Evolutionary conservation across 371 early-diverging fungal genomes (phyloP), one percentile per base, ranked within the genome.

Genomic region (Circinella minor): DNA sequence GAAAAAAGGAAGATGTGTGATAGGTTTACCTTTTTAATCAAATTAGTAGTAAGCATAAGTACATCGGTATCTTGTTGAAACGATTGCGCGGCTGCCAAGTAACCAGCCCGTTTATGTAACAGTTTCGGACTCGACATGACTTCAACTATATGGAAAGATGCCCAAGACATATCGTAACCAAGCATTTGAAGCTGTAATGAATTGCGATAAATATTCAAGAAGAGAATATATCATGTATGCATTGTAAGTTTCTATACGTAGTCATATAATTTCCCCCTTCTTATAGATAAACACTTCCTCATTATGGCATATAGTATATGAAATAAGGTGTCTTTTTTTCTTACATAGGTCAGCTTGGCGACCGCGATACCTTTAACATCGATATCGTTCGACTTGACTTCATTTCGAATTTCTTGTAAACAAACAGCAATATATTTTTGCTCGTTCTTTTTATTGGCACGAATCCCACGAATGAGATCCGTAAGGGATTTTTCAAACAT

Each of bases 151-250:
- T 97, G 95, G 74, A 98, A 98, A 0, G 93, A 91, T 0, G 98
- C 97, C 98, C 98, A 98, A 4, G 90, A 89, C 94, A 95, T 95
- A 74, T 96, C 96, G 70, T 96, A 97, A 4, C 99, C 98, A 34
- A 96, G 87, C 96, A 97, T 97, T 85, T 97, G 96, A 38, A 98
- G 88, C 93, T 95, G 81, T 2, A 34, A 49, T 43, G 6, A n/a
- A 51, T 51, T 51, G n/a, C 15, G 15, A n/a, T n/a, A 51, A 13
- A 51, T 17, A 14, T 5, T 27, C 2, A 2, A 27, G 27, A 27
- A 2, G 15, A n/a, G 1, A 13, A n/a, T n/a, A 15, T n/a, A 51
- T 8, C n/a, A 51, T 17, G 51, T 51, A 5, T 13, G 43, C 51
- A 14, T 51, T 51, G 51, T 51, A 51, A 4, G 15, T 51, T 47